Evolutionary conservation across 352 stramenopile species (phyloP), one percentile per base, ranked within the genome.

Genomic region (Blastocystis sp.): DNA sequence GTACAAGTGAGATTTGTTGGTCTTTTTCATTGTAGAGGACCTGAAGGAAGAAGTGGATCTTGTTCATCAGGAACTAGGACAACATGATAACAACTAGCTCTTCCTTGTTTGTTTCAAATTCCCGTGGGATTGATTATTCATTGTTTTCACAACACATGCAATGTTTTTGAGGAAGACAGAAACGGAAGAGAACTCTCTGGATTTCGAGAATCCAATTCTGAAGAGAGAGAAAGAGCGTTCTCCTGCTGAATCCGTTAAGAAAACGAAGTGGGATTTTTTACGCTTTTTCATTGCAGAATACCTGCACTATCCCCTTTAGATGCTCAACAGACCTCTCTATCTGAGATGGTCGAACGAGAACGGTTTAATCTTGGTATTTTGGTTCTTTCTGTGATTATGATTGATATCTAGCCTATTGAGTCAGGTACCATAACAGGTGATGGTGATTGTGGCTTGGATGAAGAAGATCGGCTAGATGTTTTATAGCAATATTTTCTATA

Each of bases 61-160:
- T n/a, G 66, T 51, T n/a, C 22, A 78, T 27, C 22, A 42, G 35
- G 24, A 27, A 44, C 37, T 75, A 4, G 62, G 42, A 75, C 24
- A 17, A 48, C 19, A 22, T 37, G 44, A 78, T 56, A 51, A 48
- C 40, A 78, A 78, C 42, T 48, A 22, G 22, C 17, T 56, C 6
- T 78, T 59, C 3, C 66, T 9, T 78, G 24, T 78, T 53, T 78
- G n/a, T 78, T 78, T n/a, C 7, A 53, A n/a, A 62, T 53, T 62
- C 27, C 19, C 27, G 19, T 62, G 56, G 19, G 6, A 62, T 17
- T 78, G 30, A 24, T 78, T 22, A 30, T 13, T 75, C 62, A 70
- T 56, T 17, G 37, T 42, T 75, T 53, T 40, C 24, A 22, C 9
- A 40, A 75, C 7, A 24, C 35, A 24, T 35, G 62, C 22, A 53